A percentile compares a stretch with the other conserved stretches of the same genome.
phyloP scores from a whole-genome alignment of 1,139 yeast genomes.

The Candida freyschussii region DNA sequence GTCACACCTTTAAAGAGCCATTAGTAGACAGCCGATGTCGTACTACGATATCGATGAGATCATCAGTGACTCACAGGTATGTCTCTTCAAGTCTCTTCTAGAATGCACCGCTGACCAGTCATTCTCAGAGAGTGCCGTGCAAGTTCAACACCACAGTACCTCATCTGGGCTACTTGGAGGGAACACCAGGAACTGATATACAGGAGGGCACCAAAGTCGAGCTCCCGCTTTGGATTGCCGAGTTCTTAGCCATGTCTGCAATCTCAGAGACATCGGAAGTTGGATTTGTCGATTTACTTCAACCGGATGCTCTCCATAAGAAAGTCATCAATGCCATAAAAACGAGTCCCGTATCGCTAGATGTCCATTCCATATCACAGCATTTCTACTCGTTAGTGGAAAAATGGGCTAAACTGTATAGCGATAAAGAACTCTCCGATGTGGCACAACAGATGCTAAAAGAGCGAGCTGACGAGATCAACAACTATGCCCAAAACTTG shows the following conservation, averaged over 20 bases:
- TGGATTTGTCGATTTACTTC: slow-evolving; percentile 63
- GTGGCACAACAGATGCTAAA: slow-evolving; percentile 51
- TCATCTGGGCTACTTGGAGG: slow-evolving; percentile 83
- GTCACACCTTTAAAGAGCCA: not conserved
- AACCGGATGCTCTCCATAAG: slow-evolving; percentile 60
- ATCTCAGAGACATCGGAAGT: slow-evolving; percentile 26
- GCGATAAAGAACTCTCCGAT: slow-evolving; percentile 57
- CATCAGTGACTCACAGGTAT: slow-evolving; percentile 59
- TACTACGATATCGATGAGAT: slow-evolving; percentile 88
- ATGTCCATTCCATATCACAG: slow-evolving; percentile 61
- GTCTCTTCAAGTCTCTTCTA: slow-evolving; percentile 25
- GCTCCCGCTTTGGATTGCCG: slow-evolving; percentile 88
- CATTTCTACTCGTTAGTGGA: slow-evolving; percentile 66
- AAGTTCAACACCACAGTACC: slow-evolving; percentile 75
- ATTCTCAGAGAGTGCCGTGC: slow-evolving; percentile 76
- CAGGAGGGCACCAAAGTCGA: slow-evolving; percentile 64
- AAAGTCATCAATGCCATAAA: slow-evolving; percentile 78
- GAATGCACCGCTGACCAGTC: too few species aligned
- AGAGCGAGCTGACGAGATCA: slow-evolving; percentile 63
- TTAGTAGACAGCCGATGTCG: slow-evolving; percentile 27
- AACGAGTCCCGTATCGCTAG: slow-evolving; percentile 64
- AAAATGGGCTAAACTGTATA: slow-evolving; percentile 69
- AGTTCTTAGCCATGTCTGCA: slow-evolving; percentile 59
- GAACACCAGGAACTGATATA: slow-evolving; percentile 64
- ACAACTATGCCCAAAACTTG: slow-evolving; percentile 63